phyloP scores from a whole-genome alignment of 179 eudicot species.

The Beta corolliflora region DNA sequence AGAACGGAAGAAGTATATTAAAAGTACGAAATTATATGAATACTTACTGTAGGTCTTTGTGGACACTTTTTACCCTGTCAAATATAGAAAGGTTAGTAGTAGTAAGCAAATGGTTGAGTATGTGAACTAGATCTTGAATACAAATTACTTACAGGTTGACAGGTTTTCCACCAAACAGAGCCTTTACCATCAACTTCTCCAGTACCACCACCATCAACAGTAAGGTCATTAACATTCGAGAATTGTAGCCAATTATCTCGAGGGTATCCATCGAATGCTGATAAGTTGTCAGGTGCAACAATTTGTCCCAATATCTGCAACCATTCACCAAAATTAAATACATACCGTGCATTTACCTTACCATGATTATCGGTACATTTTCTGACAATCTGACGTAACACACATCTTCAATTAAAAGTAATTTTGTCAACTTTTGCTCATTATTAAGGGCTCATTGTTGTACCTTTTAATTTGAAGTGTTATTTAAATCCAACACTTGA shows the following conservation, averaged over 20 bases:
- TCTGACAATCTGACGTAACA: no score
- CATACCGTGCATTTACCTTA: no score
- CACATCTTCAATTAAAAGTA: no score
- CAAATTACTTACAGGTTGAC: neutral
- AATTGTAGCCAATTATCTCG: slow-evolving; percentile 7
- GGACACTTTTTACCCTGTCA: neutral
- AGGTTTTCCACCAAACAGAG: slow-evolving; percentile 15
- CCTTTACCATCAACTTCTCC: slow-evolving; percentile 12
- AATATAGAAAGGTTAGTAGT: neutral
- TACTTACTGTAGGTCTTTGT: slow-evolving; percentile 19
- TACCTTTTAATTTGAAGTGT: no score
- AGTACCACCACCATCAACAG: neutral
- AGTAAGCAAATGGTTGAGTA: no score
- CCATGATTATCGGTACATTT: no score
- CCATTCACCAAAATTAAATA: neutral
- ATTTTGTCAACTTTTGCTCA: no score
- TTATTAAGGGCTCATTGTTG: no score
- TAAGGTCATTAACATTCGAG: neutral
- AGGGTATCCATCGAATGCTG: neutral
- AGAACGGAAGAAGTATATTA: neutral
- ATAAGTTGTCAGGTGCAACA: neutral
- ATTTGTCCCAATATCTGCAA: slow-evolving; percentile 7
- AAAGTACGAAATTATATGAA: neutral
- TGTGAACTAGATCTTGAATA: no score
- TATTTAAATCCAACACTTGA: no score